phyloP scores from a whole-genome alignment of 1,284 basidiomycete species.

The Boletus smithii region DNA sequence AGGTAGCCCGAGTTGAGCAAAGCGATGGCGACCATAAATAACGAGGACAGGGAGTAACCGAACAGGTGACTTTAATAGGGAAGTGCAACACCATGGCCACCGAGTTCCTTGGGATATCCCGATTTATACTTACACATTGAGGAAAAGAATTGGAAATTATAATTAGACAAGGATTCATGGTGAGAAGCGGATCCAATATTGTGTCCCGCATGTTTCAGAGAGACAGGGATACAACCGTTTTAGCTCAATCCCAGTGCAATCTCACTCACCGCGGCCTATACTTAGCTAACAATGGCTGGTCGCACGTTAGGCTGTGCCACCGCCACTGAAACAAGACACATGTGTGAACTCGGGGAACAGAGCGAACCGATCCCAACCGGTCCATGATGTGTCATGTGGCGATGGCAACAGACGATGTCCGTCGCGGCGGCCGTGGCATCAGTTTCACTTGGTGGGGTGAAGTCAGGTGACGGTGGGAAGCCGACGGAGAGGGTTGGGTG shows the following conservation, averaged over 20 bases:
- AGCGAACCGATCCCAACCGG: slow-evolving; percentile 7
- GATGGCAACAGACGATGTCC: not conserved
- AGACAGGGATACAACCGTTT: not conserved
- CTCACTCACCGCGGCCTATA: slow-evolving; percentile 3
- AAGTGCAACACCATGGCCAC: no score
- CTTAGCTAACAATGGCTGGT: not conserved
- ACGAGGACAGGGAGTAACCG: not conserved
- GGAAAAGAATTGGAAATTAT: not conserved
- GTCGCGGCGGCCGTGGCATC: not conserved
- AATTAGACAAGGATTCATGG: not conserved
- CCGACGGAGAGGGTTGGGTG: not conserved
- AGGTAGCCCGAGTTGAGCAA: not conserved
- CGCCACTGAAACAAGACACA: not conserved
- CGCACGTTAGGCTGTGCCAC: not conserved
- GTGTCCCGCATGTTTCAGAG: not conserved
- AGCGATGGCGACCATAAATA: no score
- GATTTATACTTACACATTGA: slow-evolving; percentile 4
- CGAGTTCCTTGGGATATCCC: not conserved
- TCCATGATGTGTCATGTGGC: not conserved
- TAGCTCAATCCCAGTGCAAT: not conserved
- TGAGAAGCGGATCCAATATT: not conserved
- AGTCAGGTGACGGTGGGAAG: slow-evolving; percentile 14
- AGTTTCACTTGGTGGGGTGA: not conserved
- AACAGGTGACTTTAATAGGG: not conserved
- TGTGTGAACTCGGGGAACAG: slow-evolving; percentile 11